Evolutionary conservation across 176 grass and related monocot species (phyloP).

Genomic region (Lolium rigidum): DNA sequence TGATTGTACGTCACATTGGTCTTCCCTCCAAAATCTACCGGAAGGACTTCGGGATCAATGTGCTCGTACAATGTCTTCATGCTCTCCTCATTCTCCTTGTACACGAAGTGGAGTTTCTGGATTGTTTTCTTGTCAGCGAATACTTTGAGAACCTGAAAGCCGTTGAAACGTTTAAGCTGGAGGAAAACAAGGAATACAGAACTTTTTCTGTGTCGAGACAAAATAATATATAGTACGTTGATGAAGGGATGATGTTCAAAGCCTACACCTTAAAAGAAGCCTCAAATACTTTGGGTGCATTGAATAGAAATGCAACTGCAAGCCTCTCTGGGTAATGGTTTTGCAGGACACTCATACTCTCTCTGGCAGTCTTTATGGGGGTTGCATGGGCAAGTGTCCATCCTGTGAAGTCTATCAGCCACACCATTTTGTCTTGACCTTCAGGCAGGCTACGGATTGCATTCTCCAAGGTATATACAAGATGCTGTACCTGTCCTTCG

Average conservation of each 20-base stretch:
- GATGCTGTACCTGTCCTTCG: conserved; percentile 64
- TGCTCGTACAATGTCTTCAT: conserved; percentile 56
- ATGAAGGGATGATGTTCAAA: neutral
- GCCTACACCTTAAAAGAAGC: conserved; percentile 74
- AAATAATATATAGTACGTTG: neutral
- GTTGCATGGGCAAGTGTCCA: conserved; percentile 73
- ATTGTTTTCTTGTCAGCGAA: conserved; percentile 70
- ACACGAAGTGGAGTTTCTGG: conserved; percentile 72
- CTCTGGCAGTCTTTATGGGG: conserved; percentile 76
- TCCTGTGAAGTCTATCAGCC: conserved; percentile 94
- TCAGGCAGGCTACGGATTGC: conserved; percentile 66
- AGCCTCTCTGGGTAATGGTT: conserved; percentile 94
- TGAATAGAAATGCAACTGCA: conserved; percentile 64
- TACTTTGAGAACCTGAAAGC: conserved; percentile 57
- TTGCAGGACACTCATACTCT: conserved; percentile 68
- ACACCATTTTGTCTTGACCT: conserved; percentile 84
- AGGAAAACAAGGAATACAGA: neutral
- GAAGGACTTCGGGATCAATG: conserved; percentile 71
- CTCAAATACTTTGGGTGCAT: conserved; percentile 88
- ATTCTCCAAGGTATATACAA: conserved; percentile 89
- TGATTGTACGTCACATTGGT: conserved; percentile 58
- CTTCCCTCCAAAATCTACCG: conserved; percentile 77
- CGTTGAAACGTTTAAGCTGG: neutral
- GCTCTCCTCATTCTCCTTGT: conserved; percentile 76
- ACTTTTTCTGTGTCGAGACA: neutral